phyloP scores from a whole-genome alignment of 1,284 basidiomycete genomes.

The Ustilago trichophora region DNA sequence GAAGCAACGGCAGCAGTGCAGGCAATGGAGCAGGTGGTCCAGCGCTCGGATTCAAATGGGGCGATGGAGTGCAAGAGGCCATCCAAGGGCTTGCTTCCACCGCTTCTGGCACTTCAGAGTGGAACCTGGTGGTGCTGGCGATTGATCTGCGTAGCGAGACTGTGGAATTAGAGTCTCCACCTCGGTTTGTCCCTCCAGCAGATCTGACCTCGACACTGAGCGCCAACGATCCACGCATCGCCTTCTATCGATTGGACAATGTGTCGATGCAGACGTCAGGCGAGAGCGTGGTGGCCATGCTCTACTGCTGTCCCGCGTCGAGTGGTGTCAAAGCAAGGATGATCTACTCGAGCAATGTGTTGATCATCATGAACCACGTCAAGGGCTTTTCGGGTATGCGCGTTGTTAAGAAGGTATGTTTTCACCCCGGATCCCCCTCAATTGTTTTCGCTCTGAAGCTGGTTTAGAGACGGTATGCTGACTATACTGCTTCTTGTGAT shows the following conservation, averaged over 20 bases:
- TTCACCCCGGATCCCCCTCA: too few species aligned
- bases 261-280: slow-evolving; percentile 16
- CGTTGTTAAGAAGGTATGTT: slow-evolving; percentile 47
- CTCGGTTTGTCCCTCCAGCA: slow-evolving; percentile 37
- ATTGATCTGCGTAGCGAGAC: slow-evolving; percentile 46
- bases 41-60: slow-evolving; percentile 34
- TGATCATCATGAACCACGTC: slow-evolving; percentile 43
- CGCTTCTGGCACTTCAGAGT: slow-evolving; percentile 48
- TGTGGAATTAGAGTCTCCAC: slow-evolving; percentile 44
- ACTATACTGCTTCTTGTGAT: too few species aligned
- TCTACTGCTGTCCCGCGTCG: slow-evolving; percentile 53
- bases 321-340: slow-evolving; percentile 53
- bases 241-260: slow-evolving; percentile 48
- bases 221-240: slow-evolving; percentile 42
- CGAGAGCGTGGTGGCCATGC: slow-evolving; percentile 51
- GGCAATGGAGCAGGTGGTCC: slow-evolving; percentile 22
- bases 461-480: too few species aligned
- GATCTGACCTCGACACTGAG: slow-evolving; percentile 30
- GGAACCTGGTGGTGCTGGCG: slow-evolving; percentile 51
- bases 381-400: slow-evolving; percentile 46
- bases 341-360: slow-evolving; percentile 55
- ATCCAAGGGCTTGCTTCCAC: slow-evolving; percentile 38
- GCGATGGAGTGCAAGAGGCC: slow-evolving; percentile 43
- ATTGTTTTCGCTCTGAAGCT: too few species aligned
- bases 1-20: slow-evolving; percentile 6